Conservation (phyloP, 352 stramenopile genomes). For the Halophytophthora polymorphica region DNA sequence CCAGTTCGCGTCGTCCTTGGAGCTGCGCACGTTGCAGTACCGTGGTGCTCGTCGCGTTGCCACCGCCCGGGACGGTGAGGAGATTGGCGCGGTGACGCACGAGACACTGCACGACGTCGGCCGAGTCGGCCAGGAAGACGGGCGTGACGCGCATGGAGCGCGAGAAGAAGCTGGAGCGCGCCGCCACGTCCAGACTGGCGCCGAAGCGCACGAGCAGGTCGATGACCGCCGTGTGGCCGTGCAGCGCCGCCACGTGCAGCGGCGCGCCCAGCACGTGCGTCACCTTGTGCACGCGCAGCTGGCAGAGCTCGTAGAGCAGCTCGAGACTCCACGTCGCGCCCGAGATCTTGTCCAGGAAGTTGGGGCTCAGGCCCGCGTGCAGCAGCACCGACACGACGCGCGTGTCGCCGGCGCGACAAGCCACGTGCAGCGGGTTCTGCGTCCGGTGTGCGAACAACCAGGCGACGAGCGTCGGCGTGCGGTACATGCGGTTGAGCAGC, state of each 20-base stretch:
- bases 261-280: conserved; percentile 63
- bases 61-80: conserved; percentile 57
- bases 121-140: conserved; percentile 69
- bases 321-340: conserved; percentile 56
- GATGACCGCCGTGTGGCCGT: conserved; percentile 61
- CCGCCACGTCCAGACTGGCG: conserved; percentile 59
- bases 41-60: conserved; percentile 62
- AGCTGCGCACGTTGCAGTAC: conserved; percentile 71
- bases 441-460: conserved; percentile 70
- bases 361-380: conserved; percentile 59
- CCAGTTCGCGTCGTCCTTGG: conserved; percentile 52
- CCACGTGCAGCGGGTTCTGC: conserved; percentile 71
- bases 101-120: conserved; percentile 63
- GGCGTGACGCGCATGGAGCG: conserved; percentile 64
- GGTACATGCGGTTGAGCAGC: conserved; percentile 71
- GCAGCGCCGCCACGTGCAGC: conserved; percentile 65
- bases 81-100: conserved; percentile 69
- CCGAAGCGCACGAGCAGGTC: conserved; percentile 52
- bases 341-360: conserved; percentile 79
- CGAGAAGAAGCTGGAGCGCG: conserved; percentile 63
- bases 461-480: conserved; percentile 48
- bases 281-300: conserved; percentile 61
- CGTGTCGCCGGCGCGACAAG: conserved; percentile 58
- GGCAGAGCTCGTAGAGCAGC: conserved; percentile 63
- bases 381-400: conserved; percentile 54